phyloP scores from a whole-genome alignment of 2,329 filamentous ascomycete species.

The Claviceps sp. region DNA sequence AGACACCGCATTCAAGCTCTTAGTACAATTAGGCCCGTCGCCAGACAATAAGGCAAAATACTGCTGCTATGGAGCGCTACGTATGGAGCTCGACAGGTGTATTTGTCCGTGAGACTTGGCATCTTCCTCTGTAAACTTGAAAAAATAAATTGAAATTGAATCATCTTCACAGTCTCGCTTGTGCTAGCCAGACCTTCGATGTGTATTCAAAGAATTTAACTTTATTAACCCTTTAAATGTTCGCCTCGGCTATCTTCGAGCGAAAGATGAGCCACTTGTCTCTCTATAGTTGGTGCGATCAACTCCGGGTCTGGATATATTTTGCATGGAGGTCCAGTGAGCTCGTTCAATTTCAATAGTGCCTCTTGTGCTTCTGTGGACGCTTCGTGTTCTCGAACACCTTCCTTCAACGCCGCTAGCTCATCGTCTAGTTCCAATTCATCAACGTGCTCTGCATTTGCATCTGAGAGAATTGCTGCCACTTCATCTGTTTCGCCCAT shows the following conservation, averaged over 20 bases:
- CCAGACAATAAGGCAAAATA: neutral
- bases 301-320: constrained; percentile 20
- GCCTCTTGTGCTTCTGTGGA: constrained; percentile 35
- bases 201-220: neutral
- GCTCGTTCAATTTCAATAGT: constrained; percentile 38
- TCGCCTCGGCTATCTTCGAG: neutral
- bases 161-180: neutral
- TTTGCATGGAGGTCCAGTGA: constrained; percentile 26
- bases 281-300: constrained; percentile 22
- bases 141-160: neutral
- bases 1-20: neutral
- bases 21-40: neutral
- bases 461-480: constrained; percentile 58
- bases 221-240: neutral
- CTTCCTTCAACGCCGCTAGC: constrained; percentile 58
- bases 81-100: neutral
- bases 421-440: constrained; percentile 81
- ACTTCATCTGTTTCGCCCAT: constrained; percentile 77
- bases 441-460: constrained; percentile 43
- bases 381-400: constrained; percentile 38
- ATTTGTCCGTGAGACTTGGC: too few relatives aligned
- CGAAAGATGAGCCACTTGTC: constrained; percentile 21
- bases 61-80: neutral
- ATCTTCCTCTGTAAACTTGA: neutral
- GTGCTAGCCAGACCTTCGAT: neutral